These are phyloP conservation scores for Mariannaea sp. DNA, from an alignment of 2,329 filamentous ascomycete genomes.

Conservation along the genomic window DNA sequence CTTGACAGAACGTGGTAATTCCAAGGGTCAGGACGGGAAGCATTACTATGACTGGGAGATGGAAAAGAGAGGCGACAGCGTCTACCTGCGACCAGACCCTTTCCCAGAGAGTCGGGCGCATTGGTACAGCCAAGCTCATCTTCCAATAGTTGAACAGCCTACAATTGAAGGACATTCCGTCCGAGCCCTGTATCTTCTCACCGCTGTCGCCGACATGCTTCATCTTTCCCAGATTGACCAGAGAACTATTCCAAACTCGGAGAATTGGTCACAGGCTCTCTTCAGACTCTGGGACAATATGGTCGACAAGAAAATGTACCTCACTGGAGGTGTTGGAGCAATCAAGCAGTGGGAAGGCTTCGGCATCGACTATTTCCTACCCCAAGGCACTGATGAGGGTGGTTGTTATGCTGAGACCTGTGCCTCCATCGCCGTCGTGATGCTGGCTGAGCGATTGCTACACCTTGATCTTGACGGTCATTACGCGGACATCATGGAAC, in stretches of 20 bases:
- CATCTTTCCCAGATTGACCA: conserved; percentile 43
- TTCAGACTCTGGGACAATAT: conserved; percentile 62
- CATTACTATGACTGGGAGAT: conserved; percentile 63
- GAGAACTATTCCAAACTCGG: conserved; percentile 25
- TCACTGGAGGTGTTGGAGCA: conserved; percentile 64
- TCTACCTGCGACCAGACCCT: conserved; percentile 52
- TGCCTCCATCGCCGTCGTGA: conserved; percentile 63
- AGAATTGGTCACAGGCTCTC: conserved; percentile 46
- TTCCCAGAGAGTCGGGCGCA: conserved; percentile 48
- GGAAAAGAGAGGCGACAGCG: conserved; percentile 53
- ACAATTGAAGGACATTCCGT: conserved; percentile 60
- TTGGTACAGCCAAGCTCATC: conserved; percentile 63
- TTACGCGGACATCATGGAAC: conserved; percentile 64
- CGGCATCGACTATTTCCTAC: conserved; percentile 43
- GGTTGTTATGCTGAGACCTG: conserved; percentile 68
- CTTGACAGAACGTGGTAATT: conserved; percentile 34
- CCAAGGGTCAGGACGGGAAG: conserved; percentile 55
- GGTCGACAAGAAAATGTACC: conserved; percentile 64
- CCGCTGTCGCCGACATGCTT: conserved; percentile 59
- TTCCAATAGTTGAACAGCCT: conserved; percentile 51
- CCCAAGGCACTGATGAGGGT: conserved; percentile 62
- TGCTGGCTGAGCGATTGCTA: conserved; percentile 61
- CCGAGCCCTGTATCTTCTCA: conserved; percentile 64
- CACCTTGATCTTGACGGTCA: conserved; percentile 57
- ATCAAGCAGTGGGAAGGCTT: conserved; percentile 40